phyloP scores from a whole-genome alignment of 352 stramenopile genomes.

The Globisporangium apiculatum region DNA sequence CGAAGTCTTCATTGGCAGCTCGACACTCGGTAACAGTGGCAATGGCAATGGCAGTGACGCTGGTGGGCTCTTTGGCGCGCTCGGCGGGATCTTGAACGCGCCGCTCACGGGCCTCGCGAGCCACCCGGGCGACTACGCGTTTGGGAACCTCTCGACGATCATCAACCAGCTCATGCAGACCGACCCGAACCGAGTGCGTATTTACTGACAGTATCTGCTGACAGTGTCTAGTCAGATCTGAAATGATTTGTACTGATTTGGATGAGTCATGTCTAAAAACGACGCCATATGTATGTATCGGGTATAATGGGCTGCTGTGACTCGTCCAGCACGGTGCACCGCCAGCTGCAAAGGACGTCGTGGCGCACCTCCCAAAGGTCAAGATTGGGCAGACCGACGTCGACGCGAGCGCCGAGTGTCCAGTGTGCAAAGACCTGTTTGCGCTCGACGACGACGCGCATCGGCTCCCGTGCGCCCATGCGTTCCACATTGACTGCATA shows the following conservation, averaged over 20 bases:
- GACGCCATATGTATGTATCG: slow-evolving; percentile 2
- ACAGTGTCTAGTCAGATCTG: background rate
- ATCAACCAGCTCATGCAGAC: slow-evolving; percentile 90
- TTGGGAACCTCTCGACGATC: slow-evolving; percentile 76
- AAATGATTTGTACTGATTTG: background rate
- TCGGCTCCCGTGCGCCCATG: slow-evolving; percentile 66
- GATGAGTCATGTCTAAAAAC: background rate
- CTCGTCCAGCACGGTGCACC: slow-evolving; percentile 61
- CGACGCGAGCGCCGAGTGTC: slow-evolving; percentile 68
- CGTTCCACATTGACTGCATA: slow-evolving; percentile 83
- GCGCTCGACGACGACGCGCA: slow-evolving; percentile 69
- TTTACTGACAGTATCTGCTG: background rate
- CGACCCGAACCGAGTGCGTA: slow-evolving; percentile 71
- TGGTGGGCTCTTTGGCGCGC: slow-evolving; percentile 46
- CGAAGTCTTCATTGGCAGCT: slow-evolving; percentile 74
- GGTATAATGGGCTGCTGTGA: background rate
- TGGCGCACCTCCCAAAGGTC: slow-evolving; percentile 70
- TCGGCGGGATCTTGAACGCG: slow-evolving; percentile 45
- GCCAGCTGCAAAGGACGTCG: slow-evolving; percentile 62
- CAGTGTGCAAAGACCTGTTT: slow-evolving; percentile 85
- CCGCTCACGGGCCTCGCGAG: slow-evolving; percentile 22
- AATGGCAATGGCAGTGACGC: slow-evolving; percentile 19
- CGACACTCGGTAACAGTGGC: slow-evolving; percentile 17
- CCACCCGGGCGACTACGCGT: slow-evolving; percentile 77
- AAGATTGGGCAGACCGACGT: slow-evolving; percentile 71